These are phyloP conservation scores for Novymonas esmeraldas DNA, from an alignment of 208 protist species.

Conservation along the genomic window DNA sequence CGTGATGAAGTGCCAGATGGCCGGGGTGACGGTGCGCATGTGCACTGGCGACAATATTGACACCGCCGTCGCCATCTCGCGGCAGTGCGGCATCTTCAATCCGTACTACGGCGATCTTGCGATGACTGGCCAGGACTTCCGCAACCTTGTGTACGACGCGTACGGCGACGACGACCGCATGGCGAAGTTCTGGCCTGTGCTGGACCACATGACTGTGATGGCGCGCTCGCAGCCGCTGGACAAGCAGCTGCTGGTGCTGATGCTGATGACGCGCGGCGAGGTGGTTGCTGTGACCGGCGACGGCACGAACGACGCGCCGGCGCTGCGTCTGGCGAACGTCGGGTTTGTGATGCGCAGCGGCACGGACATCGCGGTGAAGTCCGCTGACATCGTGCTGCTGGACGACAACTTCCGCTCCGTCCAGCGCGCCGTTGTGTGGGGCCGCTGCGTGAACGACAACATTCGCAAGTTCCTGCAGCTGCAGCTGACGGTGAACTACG, in stretches of 20 bases:
- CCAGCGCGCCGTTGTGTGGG: conserved; percentile 94
- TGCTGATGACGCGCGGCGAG: conserved; percentile 80
- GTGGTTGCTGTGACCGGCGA: conserved; percentile 94
- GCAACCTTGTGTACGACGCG: conserved; percentile 72
- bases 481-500: conserved; percentile 98
- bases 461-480: conserved; percentile 98
- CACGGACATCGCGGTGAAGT: conserved; percentile 96
- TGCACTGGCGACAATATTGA: conserved; percentile 95
- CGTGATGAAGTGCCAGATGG: conserved; percentile 90
- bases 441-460: conserved; percentile 89
- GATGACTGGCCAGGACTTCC: conserved; percentile 93
- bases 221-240: conserved; percentile 86
- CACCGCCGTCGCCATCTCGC: conserved; percentile 94
- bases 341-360: conserved; percentile 98
- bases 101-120: conserved; percentile 62
- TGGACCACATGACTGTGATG: conserved; percentile 87
- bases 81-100: conserved; percentile 92
- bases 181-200: conserved; percentile 70
- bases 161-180: conserved; percentile 78
- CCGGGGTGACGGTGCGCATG: conserved; percentile 96
- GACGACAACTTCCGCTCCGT: conserved; percentile 99
- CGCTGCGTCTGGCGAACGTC: conserved; percentile 96
- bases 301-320: conserved; percentile 98
- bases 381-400: conserved; percentile 93
- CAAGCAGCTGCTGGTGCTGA: conserved; percentile 90